Evolutionary conservation across 2,329 filamentous ascomycete genomes (phyloP).

Genomic region (Phyllosticta citriasiana): DNA sequence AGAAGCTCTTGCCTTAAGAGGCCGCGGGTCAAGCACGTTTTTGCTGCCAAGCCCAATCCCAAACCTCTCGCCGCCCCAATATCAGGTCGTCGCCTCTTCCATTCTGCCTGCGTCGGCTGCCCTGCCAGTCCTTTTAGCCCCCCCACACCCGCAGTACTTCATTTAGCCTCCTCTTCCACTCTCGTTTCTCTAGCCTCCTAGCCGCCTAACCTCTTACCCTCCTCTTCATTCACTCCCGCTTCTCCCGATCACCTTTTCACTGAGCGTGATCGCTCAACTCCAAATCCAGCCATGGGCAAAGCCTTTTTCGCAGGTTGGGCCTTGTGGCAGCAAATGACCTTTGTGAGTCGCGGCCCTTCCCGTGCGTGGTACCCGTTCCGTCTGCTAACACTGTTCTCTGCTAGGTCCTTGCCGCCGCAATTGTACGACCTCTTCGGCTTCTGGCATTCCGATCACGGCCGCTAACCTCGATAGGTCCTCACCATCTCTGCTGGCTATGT

Average conservation of each 20-base stretch:
- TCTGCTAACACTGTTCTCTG: slow-evolving; percentile 17
- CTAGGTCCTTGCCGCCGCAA: slow-evolving; percentile 63
- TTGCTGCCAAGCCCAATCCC: slow-evolving; percentile 1
- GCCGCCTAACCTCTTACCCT: not conserved
- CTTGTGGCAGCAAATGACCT: slow-evolving; percentile 82
- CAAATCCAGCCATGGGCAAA: slow-evolving; percentile 17
- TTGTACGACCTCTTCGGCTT: slow-evolving; percentile 36
- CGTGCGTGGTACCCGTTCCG: slow-evolving; percentile 1
- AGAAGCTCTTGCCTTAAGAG: slow-evolving; percentile 8
- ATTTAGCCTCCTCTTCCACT: not conserved
- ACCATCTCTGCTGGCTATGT: slow-evolving; percentile 59
- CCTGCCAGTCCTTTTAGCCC: not conserved
- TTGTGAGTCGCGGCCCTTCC: slow-evolving; percentile 49
- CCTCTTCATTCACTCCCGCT: slow-evolving; percentile 7
- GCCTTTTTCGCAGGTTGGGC: slow-evolving; percentile 50
- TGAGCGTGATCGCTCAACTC: not conserved
- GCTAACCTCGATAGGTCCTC: slow-evolving; percentile 37
- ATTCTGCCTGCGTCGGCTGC: not conserved
- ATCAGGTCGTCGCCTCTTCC: not conserved
- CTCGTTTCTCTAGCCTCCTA: not conserved
- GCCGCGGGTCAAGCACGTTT: slow-evolving; percentile 1
- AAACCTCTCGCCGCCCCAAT: not conserved
- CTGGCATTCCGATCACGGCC: not conserved
- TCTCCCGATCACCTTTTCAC: not conserved
- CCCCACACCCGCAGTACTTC: not conserved